These are phyloP conservation scores for Candida taoyuanica DNA, from an alignment of 805 yeast genomes.

Conservation along the genomic window DNA sequence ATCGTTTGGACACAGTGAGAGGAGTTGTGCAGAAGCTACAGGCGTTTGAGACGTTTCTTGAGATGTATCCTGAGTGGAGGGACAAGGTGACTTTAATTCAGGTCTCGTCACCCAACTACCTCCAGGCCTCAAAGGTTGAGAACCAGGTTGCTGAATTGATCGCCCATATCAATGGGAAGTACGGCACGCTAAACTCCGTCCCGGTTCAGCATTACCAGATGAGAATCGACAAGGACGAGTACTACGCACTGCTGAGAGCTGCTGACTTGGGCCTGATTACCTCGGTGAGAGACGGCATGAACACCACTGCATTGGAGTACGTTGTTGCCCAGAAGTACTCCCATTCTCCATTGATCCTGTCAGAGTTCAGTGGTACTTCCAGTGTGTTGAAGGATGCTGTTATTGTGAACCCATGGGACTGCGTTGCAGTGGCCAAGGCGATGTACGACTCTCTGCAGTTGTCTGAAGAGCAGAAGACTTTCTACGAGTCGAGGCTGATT, in stretches of 20 bases:
- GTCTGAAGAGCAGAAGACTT: slow-evolving; percentile 41
- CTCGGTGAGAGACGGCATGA: slow-evolving; percentile 93
- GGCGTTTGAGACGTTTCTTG: slow-evolving; percentile 84
- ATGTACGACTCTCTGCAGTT: slow-evolving; percentile 65
- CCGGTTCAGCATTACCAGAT: slow-evolving; percentile 94
- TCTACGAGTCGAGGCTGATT: slow-evolving; percentile 51
- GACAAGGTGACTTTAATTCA: slow-evolving; percentile 85
- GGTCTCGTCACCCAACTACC: slow-evolving; percentile 70
- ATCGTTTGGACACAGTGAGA: slow-evolving; percentile 83
- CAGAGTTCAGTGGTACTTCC: slow-evolving; percentile 92
- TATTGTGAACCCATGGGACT: slow-evolving; percentile 95
- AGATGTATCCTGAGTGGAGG: slow-evolving; percentile 90
- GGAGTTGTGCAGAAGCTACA: slow-evolving; percentile 92
- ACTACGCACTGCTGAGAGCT: slow-evolving; percentile 77
- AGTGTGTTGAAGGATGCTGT: slow-evolving; percentile 67
- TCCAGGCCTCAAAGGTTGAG: slow-evolving; percentile 57
- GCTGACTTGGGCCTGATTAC: slow-evolving; percentile 91
- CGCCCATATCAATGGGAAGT: slow-evolving; percentile 75
- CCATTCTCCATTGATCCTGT: slow-evolving; percentile 72
- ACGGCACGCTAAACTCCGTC: slow-evolving; percentile 73
- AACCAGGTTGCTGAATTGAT: slow-evolving; percentile 80
- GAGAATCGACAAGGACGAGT: slow-evolving; percentile 83
- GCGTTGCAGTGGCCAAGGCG: slow-evolving; percentile 85
- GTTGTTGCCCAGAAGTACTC: slow-evolving; percentile 79
- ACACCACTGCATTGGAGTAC: slow-evolving; percentile 89